These are phyloP conservation scores for Saccharomycopsis sp. DNA, from an alignment of 805 yeast genomes.

Conservation along the genomic window DNA sequence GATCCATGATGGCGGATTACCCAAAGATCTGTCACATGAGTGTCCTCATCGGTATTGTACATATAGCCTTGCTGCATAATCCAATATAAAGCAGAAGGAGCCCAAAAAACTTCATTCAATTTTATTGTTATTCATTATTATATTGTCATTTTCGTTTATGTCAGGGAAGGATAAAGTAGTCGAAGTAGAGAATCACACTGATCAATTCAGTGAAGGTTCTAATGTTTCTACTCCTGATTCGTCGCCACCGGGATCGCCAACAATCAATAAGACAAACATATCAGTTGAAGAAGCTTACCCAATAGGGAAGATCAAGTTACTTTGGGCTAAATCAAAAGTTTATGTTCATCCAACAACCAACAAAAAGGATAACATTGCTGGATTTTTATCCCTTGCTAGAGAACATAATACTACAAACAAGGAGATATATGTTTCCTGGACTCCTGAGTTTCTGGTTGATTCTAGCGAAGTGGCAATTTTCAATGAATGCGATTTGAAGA, in stretches of 20 bases:
- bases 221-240: slow-evolving; percentile 7
- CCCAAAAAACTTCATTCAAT: no score
- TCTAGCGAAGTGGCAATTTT: slow-evolving; percentile 27
- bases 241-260: slow-evolving; percentile 1
- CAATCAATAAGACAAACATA: not conserved
- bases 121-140: no score
- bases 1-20: not conserved
- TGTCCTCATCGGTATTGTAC: not conserved
- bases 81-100: no score
- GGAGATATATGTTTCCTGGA: slow-evolving; percentile 60
- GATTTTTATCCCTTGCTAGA: slow-evolving; percentile 60
- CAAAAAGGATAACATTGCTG: slow-evolving; percentile 71
- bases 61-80: not conserved
- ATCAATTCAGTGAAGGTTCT: not conserved
- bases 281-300: slow-evolving; percentile 9
- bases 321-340: slow-evolving; percentile 57
- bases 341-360: slow-evolving; percentile 77
- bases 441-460: slow-evolving; percentile 45
- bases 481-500: slow-evolving; percentile 30
- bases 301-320: slow-evolving; percentile 25
- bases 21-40: not conserved
- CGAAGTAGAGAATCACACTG: not conserved
- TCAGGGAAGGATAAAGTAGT: not conserved
- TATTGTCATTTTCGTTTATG: no score
- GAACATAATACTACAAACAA: slow-evolving; percentile 44